Evolutionary conservation across 768 basidiomycete genomes (phyloP).

Genomic region (Lactarius pseudohatsudake): DNA sequence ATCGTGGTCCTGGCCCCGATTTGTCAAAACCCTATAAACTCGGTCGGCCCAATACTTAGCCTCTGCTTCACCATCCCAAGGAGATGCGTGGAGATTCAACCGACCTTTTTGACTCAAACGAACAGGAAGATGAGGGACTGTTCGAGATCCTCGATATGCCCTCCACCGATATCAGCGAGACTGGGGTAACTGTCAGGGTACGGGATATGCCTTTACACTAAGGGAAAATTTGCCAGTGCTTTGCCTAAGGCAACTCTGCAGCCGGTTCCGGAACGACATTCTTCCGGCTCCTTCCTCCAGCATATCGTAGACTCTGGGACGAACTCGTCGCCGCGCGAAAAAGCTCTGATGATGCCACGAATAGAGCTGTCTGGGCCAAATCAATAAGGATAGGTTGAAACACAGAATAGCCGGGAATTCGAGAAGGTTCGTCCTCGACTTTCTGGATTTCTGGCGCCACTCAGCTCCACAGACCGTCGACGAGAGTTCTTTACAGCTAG

Average conservation of each 20-base stretch:
- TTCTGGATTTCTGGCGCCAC: neutral
- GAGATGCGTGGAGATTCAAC: slow-evolving; percentile 20
- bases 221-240: slow-evolving; percentile 49
- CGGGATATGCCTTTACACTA: slow-evolving; percentile 78
- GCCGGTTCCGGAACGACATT: slow-evolving; percentile 57
- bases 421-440: slow-evolving; percentile 41
- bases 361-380: slow-evolving; percentile 69
- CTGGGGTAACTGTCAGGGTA: slow-evolving; percentile 53
- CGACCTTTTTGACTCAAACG: slow-evolving; percentile 54
- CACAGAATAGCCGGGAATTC: slow-evolving; percentile 45
- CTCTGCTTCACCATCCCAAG: slow-evolving; percentile 10
- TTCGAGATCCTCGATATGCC: slow-evolving; percentile 74
- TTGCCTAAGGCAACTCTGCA: slow-evolving; percentile 45
- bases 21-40: neutral
- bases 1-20: slow-evolving; percentile 32
- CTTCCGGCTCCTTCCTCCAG: slow-evolving; percentile 75
- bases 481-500: neutral
- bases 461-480: slow-evolving; percentile 19
- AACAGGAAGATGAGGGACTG: slow-evolving; percentile 60
- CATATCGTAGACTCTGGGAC: slow-evolving; percentile 92
- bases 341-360: slow-evolving; percentile 57
- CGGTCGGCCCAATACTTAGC: neutral
- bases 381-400: slow-evolving; percentile 57
- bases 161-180: slow-evolving; percentile 49
- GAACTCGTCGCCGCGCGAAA: slow-evolving; percentile 70